Base-by-base conservation (phyloP, 1,284 basidiomycete species). In the Naganishia liquefaciens region DNA sequence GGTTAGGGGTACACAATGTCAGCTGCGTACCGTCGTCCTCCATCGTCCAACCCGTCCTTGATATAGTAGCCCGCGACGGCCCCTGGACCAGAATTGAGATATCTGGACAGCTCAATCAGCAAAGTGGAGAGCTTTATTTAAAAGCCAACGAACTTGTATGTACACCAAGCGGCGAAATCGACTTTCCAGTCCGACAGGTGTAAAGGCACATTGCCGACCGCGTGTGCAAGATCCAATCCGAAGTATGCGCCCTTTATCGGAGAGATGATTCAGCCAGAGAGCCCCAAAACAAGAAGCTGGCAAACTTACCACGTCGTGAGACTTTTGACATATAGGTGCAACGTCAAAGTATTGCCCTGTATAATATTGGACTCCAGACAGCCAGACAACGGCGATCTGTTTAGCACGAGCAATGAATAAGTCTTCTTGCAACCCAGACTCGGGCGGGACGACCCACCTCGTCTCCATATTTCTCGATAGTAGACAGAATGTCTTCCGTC, bases 151-250 rank as follows among this genome's bases (percentile, higher is more conserved):
- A 69, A 77, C 82, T 97, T 97, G 84, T 96, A 97, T 33, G 91
- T 90, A 79, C 93, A 97, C 93, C 93, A 97, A 21, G 93, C 92
- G 0, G 94, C 95, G 77, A 98, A 98, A 80, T 99, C 95, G 70
- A 93, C 88, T 67, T 85, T 82, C 95, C 96, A 99, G 68, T 93
- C 88, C 77, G 97, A 91, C 68, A 99, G 82, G 58, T 86, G 82
- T 68, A 96, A 80, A 13, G 91, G 89, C 37, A 99, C 90, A 76
- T 99, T 99, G 62, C 94, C 94, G 54, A 89, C 85, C 1, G 90
- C 95, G 79, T 99, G 96, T 4, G 96, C 96, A 39, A 98, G 86
- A 80, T 99, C 95, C 85, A 93, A 93, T 52, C 93, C 95, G 71
- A 92, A 90, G 64, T 94, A 84, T 70, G 91, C 94, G 49, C 92